Base-by-base conservation (phyloP, 495 filamentous ascomycete species). In the Cercophora sp. region DNA sequence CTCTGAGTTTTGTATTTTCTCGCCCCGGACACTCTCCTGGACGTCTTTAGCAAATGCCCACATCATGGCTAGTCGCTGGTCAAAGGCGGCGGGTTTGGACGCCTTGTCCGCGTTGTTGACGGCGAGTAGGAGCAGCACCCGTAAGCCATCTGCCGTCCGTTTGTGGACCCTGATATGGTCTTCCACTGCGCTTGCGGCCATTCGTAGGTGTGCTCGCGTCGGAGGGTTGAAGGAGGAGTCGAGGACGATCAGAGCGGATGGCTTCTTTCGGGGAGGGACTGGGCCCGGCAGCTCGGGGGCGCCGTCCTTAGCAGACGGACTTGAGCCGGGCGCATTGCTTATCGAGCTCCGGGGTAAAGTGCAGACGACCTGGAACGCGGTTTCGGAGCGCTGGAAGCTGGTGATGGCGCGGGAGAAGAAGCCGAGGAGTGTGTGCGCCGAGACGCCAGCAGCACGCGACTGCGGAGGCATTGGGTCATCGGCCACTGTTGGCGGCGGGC, bases 221-320 rank as follows among this genome's bases (percentile, higher is more conserved):
- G 92, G 92, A 13, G 92, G 92, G 63, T 97, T 97, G 80, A 96
- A 97, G 50, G 87, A 92, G 2, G 91, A 94, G 68, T 97, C 92
- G 59, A 97, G 83, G 55, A 97, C 82, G 66, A 91, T 85, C 58
- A 97, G 78, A 2, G 56, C 55, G 0, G 49, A 54, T 0, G 70
- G 67, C 5, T 48, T 59, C 3, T 16, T 25, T 1, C 29, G 31
- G 2, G 72, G 66, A 10, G 64, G 59, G 9, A 62, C 42, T 0
- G 58, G 50, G 5, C 37, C 19, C 4, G 57, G 64, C 3, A 51
- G 39, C 10, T 11, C 31, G 18, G 49, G 8, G 8, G 45, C 13
- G 18, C 4, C 3, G 24, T 11, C 16, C 20, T 5, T 36, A 1
- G 45, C 20, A 10, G 15, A 20, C 13, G 52, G 16, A 20, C 19